Evolutionary conservation across 148 eudicot genomes (phyloP).

Genomic region (Oxyria digyna): DNA sequence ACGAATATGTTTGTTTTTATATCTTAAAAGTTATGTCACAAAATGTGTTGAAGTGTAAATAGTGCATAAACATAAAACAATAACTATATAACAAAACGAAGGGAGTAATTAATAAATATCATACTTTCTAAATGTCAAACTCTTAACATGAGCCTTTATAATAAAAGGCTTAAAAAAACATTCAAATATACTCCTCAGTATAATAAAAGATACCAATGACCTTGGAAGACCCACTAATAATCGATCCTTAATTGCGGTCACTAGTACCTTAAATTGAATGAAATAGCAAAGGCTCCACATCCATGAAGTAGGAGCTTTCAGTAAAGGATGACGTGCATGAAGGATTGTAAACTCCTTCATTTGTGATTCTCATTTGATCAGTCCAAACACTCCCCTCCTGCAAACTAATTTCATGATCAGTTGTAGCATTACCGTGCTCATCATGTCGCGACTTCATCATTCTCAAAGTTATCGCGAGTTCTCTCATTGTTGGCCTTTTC

Average conservation of each 20-base stretch:
- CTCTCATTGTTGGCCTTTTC: constrained; percentile 1
- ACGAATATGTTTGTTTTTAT: too few species aligned
- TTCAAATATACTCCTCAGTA: too few species aligned
- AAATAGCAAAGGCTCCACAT: background rate
- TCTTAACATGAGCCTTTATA: too few species aligned
- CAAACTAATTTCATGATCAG: background rate
- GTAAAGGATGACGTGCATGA: background rate
- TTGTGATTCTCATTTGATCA: background rate
- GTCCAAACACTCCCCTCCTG: background rate
- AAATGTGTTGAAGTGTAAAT: too few species aligned
- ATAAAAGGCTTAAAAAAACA: too few species aligned
- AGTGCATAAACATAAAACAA: too few species aligned
- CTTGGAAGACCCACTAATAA: too few species aligned
- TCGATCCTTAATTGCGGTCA: background rate
- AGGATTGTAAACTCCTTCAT: background rate
- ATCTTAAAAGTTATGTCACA: too few species aligned
- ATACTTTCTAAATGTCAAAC: too few species aligned
- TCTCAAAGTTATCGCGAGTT: background rate
- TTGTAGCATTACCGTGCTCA: background rate
- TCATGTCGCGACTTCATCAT: background rate
- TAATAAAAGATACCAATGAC: too few species aligned
- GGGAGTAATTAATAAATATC: too few species aligned
- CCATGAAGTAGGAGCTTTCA: background rate
- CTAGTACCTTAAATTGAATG: background rate
- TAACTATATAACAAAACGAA: too few species aligned